A percentile compares a stretch with the other conserved stretches of the same genome.
phyloP scores from a whole-genome alignment of 176 grass and related monocot genomes.

The Poa pratensis region DNA sequence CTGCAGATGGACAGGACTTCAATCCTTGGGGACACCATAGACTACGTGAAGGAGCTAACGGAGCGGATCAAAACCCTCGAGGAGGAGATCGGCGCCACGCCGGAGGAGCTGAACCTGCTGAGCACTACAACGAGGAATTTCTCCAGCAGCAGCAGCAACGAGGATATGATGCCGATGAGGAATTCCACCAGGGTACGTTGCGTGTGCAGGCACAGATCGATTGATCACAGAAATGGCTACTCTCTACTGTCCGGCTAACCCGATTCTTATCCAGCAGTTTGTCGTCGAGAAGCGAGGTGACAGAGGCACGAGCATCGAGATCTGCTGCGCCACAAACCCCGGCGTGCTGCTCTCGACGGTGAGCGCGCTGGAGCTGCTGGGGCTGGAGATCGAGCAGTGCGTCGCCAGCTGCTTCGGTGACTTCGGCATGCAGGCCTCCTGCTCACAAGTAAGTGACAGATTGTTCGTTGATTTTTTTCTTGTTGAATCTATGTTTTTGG shows the following conservation, averaged over 20 bases:
- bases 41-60: slow-evolving; percentile 80
- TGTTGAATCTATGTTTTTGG: background rate
- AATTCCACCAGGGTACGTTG: slow-evolving; percentile 65
- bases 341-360: slow-evolving; percentile 67
- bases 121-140: slow-evolving; percentile 43
- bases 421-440: slow-evolving; percentile 79
- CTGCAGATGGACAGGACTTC: slow-evolving; percentile 82
- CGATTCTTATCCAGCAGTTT: slow-evolving; percentile 54
- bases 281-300: slow-evolving; percentile 62
- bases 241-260: background rate
- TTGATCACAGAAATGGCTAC: background rate
- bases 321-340: slow-evolving; percentile 68
- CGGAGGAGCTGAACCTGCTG: slow-evolving; percentile 54
- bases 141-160: slow-evolving; percentile 26
- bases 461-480: slow-evolving; percentile 53
- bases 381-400: slow-evolving; percentile 79
- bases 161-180: slow-evolving; percentile 73
- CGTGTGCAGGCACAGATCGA: background rate
- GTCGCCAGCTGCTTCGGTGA: slow-evolving; percentile 81
- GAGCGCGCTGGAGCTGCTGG: slow-evolving; percentile 59
- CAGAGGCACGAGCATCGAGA: slow-evolving; percentile 65
- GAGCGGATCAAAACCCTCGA: slow-evolving; percentile 70
- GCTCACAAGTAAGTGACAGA: slow-evolving; percentile 64
- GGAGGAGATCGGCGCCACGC: slow-evolving; percentile 49
- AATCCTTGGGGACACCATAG: slow-evolving; percentile 85